Percentiles rank a stretch among this genome's conserved stretches.
These are phyloP conservation scores for Erodium texanum DNA, from an alignment of 441 rosid genomes.

Conservation along the genomic window DNA sequence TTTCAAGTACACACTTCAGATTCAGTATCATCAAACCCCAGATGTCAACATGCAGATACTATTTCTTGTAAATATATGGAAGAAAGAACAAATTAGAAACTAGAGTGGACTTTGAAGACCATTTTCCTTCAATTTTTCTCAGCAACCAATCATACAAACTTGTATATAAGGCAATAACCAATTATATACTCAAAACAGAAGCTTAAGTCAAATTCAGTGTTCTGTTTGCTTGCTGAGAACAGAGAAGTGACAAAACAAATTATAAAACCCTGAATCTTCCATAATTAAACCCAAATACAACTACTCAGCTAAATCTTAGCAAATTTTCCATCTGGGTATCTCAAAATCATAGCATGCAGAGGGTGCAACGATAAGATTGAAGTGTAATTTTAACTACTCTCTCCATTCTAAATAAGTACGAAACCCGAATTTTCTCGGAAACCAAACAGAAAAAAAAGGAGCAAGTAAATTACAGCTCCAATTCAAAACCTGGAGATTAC, in stretches of 20 bases:
- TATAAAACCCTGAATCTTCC: not conserved
- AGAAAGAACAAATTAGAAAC: not conserved
- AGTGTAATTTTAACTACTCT: not conserved
- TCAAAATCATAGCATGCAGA: not conserved
- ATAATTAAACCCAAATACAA: not conserved
- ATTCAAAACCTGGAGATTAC: not conserved
- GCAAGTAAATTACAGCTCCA: not conserved
- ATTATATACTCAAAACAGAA: not conserved
- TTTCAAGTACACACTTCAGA: not conserved
- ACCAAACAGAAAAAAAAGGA: not conserved
- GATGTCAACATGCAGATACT: not conserved
- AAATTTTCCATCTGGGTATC: slow-evolving; percentile 2
- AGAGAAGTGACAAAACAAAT: not conserved
- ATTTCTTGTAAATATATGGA: not conserved
- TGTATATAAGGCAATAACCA: not conserved
- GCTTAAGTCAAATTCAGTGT: not conserved
- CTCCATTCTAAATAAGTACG: not conserved
- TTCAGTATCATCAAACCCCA: slow-evolving; percentile 1
- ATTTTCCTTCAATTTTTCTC: not conserved
- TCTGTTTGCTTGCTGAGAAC: not conserved
- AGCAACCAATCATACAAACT: not conserved
- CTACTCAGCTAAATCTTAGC: not conserved
- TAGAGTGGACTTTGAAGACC: not conserved
- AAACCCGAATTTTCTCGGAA: not conserved
- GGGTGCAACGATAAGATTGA: not conserved